Percentiles rank a stretch among this genome's conserved stretches.
phyloP scores from a whole-genome alignment of 345 rosid species.

The Combretum micranthum region DNA sequence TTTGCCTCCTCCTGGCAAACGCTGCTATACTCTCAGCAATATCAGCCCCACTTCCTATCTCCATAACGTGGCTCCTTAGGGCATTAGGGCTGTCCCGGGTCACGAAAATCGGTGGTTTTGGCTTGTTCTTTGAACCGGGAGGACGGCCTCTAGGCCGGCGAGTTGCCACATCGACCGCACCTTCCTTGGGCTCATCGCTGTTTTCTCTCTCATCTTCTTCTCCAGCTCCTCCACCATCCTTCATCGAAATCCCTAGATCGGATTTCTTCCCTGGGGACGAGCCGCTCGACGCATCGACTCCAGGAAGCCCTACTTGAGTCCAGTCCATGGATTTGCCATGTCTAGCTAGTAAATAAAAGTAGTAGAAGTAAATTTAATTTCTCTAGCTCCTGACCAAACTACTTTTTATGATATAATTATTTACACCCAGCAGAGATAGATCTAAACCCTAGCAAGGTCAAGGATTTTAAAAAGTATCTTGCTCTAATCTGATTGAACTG shows the following conservation, averaged over 20 bases:
- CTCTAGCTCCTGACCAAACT: neutral
- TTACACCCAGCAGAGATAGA: neutral
- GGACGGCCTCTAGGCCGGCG: slow-evolving; percentile 51
- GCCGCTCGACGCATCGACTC: slow-evolving; percentile 16
- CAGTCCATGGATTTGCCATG: slow-evolving; percentile 74
- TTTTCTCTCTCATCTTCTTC: slow-evolving; percentile 27
- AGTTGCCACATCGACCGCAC: slow-evolving; percentile 27
- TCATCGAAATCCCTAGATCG: slow-evolving; percentile 22
- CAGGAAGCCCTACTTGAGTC: slow-evolving; percentile 32
- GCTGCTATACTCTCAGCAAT: slow-evolving; percentile 42
- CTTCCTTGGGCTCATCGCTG: slow-evolving; percentile 42
- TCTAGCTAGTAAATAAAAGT: slow-evolving; percentile 6
- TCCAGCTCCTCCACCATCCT: slow-evolving; percentile 11
- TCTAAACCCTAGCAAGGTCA: too few species aligned
- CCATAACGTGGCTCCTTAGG: slow-evolving; percentile 47
- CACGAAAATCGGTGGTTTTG: slow-evolving; percentile 45
- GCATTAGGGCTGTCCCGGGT: slow-evolving; percentile 51
- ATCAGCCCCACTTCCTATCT: slow-evolving; percentile 37
- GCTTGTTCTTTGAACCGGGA: slow-evolving; percentile 47
- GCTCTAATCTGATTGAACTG: too few species aligned
- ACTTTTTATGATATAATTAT: neutral
- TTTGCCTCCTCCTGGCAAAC: slow-evolving; percentile 39
- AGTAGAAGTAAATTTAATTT: neutral
- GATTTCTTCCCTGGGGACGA: slow-evolving; percentile 18
- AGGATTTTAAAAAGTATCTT: too few species aligned